Evolutionary conservation across 1,139 yeast species (phyloP), one percentile per base, ranked within the genome.

Genomic region (Sugiyamaella castrensis): DNA sequence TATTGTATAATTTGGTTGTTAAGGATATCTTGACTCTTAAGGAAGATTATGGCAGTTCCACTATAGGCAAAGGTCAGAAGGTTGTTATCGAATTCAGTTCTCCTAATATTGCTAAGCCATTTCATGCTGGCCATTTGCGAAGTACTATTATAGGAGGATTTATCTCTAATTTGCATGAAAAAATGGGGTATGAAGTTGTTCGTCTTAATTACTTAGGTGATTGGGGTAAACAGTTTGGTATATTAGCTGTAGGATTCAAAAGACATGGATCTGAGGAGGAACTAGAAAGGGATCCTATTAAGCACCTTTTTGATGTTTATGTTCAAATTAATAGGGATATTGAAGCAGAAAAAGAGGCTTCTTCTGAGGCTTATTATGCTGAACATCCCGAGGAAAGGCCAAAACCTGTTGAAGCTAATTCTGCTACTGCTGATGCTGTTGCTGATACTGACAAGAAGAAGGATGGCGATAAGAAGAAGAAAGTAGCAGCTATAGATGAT

Each of bases 191-290:
- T 86, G 80, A 87, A 13, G 98, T 94, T 38, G 73, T 79, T 58
- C 82, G 97, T 73, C 77, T 92, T 73, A 92, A 92, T 73, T 92
- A 94, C 71, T 77, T 92, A 59, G 99, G 99, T 65, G 99, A 92
- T 72, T 92, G 98, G 98, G 99, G 99, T 51, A 92, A 94, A 71
- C 99, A 92, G 74, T 92, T 92, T 65, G 99, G 98, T 70, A 73
- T 91, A 47, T 77, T 92, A 59, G 98, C 98, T 30, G 84, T 94
- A 57, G 99, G 98, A 46, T 92, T 85, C 67, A 80, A 81, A 51
- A 81, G 79, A 64, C 92, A 86, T 64, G 99, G 99, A 46, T 71
- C 77, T 55, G 96, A 86, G 65, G 87, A 84, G 62, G 72, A 74
- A 50, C 77, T 92, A 57, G 75, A 75, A 49, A 65, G 67, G 47